Base-by-base conservation (phyloP, 2,329 filamentous ascomycete species). In the Exophiala xenobiotica region DNA sequence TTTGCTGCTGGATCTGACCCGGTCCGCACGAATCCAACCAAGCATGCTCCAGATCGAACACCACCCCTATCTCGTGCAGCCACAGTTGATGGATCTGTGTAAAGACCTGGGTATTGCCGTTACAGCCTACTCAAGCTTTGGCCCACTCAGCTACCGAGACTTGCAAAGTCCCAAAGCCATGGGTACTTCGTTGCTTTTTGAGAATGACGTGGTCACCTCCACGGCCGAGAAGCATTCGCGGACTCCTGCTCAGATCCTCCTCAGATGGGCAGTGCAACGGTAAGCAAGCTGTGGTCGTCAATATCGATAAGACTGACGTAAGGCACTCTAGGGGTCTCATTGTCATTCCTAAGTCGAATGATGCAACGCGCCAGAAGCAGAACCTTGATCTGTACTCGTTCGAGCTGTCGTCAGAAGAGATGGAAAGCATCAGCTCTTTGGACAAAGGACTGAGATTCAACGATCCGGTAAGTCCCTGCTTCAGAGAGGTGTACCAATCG, bases 191-290 rank as follows among this genome's bases (percentile, higher is more conserved):
- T 19, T 49, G 49, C 78, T 95, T 52, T 85, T 93, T 67, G 78
- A 90, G 66, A 80, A 89, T 68, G 71, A 79, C 18, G 71, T 78
- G 49, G 76, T 95, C 68, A 81, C 78, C 61, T 66, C 63, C 45
- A 78, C 90, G 56, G 85, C 88, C 16, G 69, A 78, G 64, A 90
- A 87, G 75, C 77, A 89, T 66, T 74, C 74, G 67, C 88, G 87
- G 77, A 83, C 83, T 6, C 78, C 88, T 4, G 86, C 88, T n/a
- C 90, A 96, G 78, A 78, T 95, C 23, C 78, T 95, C 56, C 78
- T 96, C 61, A 81, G 89, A 63, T 96, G 90, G 90, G 82, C 88
- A 19, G 93, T 89, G 14, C 88, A 95, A 78, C 80, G 86, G 46
- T 49, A 42, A 41, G 38, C 6, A 18, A 14, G 7, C 22, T 26